These are phyloP conservation scores for Ilyonectria mors-panacis DNA, from an alignment of 2,329 filamentous ascomycete species.

Conservation along the genomic window DNA sequence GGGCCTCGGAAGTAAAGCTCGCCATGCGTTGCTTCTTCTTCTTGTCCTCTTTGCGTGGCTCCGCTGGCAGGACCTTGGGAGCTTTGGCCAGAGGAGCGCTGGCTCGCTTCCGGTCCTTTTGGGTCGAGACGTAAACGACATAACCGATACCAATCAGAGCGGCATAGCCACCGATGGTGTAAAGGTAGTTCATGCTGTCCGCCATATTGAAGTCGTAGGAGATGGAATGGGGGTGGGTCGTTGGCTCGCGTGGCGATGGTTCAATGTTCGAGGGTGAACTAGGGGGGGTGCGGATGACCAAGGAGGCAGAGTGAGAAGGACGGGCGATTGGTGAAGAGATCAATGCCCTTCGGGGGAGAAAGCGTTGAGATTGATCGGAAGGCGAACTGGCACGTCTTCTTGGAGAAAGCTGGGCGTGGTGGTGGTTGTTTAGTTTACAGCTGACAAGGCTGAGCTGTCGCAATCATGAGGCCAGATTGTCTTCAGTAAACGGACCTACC, in stretches of 20 bases:
- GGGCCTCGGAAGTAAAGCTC: slow-evolving; percentile 56
- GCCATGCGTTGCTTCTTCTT: slow-evolving; percentile 65
- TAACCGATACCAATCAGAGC: slow-evolving; percentile 55
- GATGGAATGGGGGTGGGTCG: slow-evolving; percentile 24
- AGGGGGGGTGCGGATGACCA: slow-evolving; percentile 19
- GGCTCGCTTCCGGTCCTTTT: slow-evolving; percentile 52
- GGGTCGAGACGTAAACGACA: slow-evolving; percentile 54
- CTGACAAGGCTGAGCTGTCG: slow-evolving; percentile 39
- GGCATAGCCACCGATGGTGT: slow-evolving; percentile 56
- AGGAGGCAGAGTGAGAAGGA: slow-evolving; percentile 12
- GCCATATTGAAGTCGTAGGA: slow-evolving; percentile 47
- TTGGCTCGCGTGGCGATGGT: slow-evolving; percentile 30
- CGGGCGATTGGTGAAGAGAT: slow-evolving; percentile 23
- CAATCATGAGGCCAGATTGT: slow-evolving; percentile 53
- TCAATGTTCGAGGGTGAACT: slow-evolving; percentile 34
- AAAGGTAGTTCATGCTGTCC: slow-evolving; percentile 54
- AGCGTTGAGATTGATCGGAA: slow-evolving; percentile 15
- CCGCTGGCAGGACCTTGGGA: slow-evolving; percentile 48
- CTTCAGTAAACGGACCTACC: slow-evolving; percentile 44
- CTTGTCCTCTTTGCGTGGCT: slow-evolving; percentile 58
- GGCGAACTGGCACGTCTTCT: slow-evolving; percentile 26
- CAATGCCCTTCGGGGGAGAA: slow-evolving; percentile 10
- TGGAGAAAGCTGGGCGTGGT: slow-evolving; percentile 27
- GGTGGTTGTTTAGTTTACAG: slow-evolving; percentile 31
- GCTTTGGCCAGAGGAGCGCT: slow-evolving; percentile 47